phyloP scores from a whole-genome alignment of 2,329 filamentous ascomycete species.

The Neurospora sp. region DNA sequence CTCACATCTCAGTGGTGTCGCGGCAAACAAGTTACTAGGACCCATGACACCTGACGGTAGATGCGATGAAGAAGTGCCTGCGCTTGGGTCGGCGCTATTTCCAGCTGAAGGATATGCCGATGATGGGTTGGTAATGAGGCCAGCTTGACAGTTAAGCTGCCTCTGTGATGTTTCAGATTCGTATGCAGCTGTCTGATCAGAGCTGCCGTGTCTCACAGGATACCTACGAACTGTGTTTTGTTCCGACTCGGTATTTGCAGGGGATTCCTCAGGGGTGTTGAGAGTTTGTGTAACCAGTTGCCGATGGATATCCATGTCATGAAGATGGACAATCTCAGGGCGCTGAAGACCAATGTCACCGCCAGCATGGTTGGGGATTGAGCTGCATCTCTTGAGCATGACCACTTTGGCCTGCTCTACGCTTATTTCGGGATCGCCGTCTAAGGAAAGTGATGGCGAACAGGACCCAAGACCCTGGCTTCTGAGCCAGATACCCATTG shows the following conservation, averaged over 20 bases:
- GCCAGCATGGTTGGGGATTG: constrained; percentile 7
- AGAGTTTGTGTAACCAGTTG: constrained; percentile 10
- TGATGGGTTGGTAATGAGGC: constrained; percentile 7
- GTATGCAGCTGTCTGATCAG: not conserved
- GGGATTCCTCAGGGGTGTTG: constrained; percentile 8
- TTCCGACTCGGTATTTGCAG: constrained; percentile 3
- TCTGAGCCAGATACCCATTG: constrained; percentile 15
- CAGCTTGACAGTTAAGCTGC: not conserved
- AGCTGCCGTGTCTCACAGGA: not conserved
- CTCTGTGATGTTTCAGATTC: not conserved
- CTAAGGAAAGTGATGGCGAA: constrained; percentile 6
- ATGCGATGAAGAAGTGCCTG: constrained; percentile 3
- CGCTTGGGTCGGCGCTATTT: constrained; percentile 8
- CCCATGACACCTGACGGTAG: not conserved
- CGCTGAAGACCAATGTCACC: constrained; percentile 4
- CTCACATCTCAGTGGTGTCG: not conserved
- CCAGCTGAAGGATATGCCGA: constrained; percentile 12
- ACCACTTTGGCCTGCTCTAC: constrained; percentile 18
- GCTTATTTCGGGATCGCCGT: constrained; percentile 12
- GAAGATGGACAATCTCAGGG: constrained; percentile 10
- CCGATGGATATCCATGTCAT: constrained; percentile 14
- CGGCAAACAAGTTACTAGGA: not conserved
- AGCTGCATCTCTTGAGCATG: constrained; percentile 12
- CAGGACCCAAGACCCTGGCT: constrained; percentile 14
- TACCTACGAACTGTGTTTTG: not conserved